A percentile compares a stretch with the other conserved stretches of the same genome.
Evolutionary conservation across 2,329 filamentous ascomycete genomes (phyloP).

Genomic region (Madurella mycetomatis): DNA sequence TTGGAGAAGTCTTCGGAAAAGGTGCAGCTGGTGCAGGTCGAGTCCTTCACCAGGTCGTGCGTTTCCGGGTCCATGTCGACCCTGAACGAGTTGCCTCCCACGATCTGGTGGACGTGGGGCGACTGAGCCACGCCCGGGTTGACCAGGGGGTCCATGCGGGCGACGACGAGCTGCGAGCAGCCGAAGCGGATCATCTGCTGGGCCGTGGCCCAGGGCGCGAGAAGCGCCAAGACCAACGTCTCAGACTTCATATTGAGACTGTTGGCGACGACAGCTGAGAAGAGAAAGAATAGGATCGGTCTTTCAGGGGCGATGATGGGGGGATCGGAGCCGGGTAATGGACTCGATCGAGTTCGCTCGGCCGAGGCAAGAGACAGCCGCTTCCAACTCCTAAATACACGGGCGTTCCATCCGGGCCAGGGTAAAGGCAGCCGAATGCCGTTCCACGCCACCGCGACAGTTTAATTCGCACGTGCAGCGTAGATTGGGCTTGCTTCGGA

Average conservation of each 20-base stretch:
- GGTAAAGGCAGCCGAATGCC: conserved; percentile 9
- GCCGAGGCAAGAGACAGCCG: not conserved
- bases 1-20: conserved; percentile 27
- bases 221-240: conserved; percentile 14
- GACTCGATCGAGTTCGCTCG: not conserved
- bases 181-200: conserved; percentile 29
- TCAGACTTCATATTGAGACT: not conserved
- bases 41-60: conserved; percentile 22
- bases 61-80: conserved; percentile 24
- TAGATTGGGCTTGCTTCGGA: conserved; percentile 2
- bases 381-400: conserved; percentile 7
- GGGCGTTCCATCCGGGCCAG: conserved; percentile 4
- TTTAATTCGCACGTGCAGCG: conserved; percentile 3
- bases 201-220: conserved; percentile 10
- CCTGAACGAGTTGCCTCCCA: conserved; percentile 27
- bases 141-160: conserved; percentile 28
- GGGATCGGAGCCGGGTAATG: not conserved
- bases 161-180: conserved; percentile 29
- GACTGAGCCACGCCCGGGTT: conserved; percentile 21
- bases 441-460: conserved; percentile 1
- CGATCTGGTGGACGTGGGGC: conserved; percentile 26
- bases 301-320: too few relatives aligned
- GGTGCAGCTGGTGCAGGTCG: conserved; percentile 25
- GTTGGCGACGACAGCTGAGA: not conserved
- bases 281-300: too few relatives aligned